Base-by-base conservation (phyloP, 805 yeast species). In the Saccharomycopsis javanensis region DNA sequence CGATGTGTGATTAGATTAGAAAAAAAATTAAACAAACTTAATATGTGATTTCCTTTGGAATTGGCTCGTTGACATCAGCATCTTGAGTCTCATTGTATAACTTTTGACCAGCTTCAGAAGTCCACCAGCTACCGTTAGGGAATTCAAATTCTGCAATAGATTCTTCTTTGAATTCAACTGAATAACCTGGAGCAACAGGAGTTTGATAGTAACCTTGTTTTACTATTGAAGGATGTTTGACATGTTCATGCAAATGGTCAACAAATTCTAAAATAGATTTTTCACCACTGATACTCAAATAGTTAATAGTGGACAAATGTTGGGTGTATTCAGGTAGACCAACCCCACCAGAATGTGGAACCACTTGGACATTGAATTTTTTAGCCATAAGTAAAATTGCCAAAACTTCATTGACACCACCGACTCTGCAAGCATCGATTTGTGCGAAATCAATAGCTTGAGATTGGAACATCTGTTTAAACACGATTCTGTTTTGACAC, bases 271-370 rank as follows among this genome's bases (percentile, higher is more conserved):
- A 60, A 53, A 69, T 59, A 3, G 69, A 65, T 55, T 61, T 62
- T 57, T 68, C 65, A 5, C 71, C 72, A 16, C 67, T 59, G 10
- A 69, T 68, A 8, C 55, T 51, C 18, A 69, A 56, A 55, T 68
- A 69, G 60, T 69, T 68, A 45, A 69, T 67, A n/a, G 70, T 67
- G 20, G 72, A 61, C 46, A 69, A 58, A 59, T 69, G 72, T 59
- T 66, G 71, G 18, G 72, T 69, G 62, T 69, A 69, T 58, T 69
- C 72, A 3, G 71, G 71, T 8, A 69, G 62, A 4, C 72, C 72
- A 38, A 69, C 69, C 15, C 72, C 72, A 27, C 72, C 72, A 46
- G 71, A 67, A 52, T 69, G 72, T n/a, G 72, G 72, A 4, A 69
- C 69, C 25, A 69, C 65, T 38, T 70, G 72, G 18, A 69, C 64